Evolutionary conservation across 805 yeast genomes (phyloP).

Genomic region (Myxozyma neglecta): DNA sequence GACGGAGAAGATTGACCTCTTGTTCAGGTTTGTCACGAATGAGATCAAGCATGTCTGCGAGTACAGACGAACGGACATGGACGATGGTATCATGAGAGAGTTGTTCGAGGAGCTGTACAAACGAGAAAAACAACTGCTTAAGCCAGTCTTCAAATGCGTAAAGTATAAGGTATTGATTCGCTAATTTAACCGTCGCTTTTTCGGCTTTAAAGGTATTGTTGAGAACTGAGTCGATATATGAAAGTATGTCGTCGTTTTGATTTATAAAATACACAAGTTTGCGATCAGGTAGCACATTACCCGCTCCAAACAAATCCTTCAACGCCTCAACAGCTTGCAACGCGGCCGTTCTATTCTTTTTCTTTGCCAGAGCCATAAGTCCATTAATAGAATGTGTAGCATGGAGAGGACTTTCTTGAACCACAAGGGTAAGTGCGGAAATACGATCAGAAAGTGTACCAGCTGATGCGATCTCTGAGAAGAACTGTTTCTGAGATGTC

Average conservation of each 20-base stretch:
- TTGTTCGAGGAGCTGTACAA: conserved; percentile 73
- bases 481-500: conserved; percentile 80
- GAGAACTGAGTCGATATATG: conserved; percentile 41
- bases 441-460: conserved; percentile 97
- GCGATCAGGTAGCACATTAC: conserved; percentile 78
- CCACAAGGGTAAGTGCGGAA: conserved; percentile 85
- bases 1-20: conserved; percentile 82
- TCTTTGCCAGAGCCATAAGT: conserved; percentile 73
- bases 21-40: conserved; percentile 90
- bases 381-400: conserved; percentile 81
- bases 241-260: conserved; percentile 43
- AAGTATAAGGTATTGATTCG: conserved; percentile 58
- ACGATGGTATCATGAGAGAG: conserved; percentile 88
- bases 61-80: conserved; percentile 77
- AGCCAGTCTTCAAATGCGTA: conserved; percentile 88
- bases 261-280: conserved; percentile 77
- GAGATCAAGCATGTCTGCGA: conserved; percentile 75
- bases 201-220: conserved; percentile 37
- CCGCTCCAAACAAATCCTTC: conserved; percentile 81
- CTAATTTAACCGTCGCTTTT: conserved; percentile 34
- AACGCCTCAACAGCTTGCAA: conserved; percentile 85
- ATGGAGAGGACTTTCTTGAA: conserved; percentile 94
- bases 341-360: conserved; percentile 91
- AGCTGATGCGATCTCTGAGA: conserved; percentile 79
- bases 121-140: conserved; percentile 70